Evolutionary conservation across 192 early-diverging fungal species (phyloP), one percentile per base, ranked within the genome.

Genomic region (Coemansia umbellata): DNA sequence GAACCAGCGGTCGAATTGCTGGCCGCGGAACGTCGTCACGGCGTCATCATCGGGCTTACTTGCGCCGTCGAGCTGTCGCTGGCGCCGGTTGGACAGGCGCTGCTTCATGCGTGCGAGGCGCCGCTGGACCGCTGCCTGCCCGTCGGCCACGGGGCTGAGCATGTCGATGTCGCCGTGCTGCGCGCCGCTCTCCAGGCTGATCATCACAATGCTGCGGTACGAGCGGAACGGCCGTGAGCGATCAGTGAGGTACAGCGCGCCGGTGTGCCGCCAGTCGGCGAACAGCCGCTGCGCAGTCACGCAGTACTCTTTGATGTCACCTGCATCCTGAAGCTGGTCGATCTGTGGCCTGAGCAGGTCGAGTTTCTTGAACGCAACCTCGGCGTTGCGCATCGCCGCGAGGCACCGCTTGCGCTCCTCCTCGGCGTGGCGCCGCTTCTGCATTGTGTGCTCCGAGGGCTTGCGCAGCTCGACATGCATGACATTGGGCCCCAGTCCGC

Each of bases 21-120:
- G 56, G 4, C 64, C 69, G 26, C 69, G 78, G 47, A 77, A 77
- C 37, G 69, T 66, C n/a, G 69, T 73, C 15, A 37, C 31, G 13
- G 19, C 18, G 5, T 45, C 39, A 0, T 56, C 47, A 3, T 58
- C 61, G 15, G 7, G 37, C 37, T 39, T 19, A 19, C 23, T 39
- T 14, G 37, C n/a, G 14, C 37, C 32, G 18, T 9, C 35, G 22
- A 37, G 1, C 37, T 39, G 57, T 13, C 10, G 41, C 37, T 63
- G 50, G 6, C 28, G 43, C 36, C 47, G 53, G 31, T 42, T 60
- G 15, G 76, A 57, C 35, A 79, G 41, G 0, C 60, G 58, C 19
- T 33, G 35, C 36, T 64, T 70, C 37, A 74, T 67, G 23, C 44
- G 62, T 30, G 49, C 50, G 45, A 79, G 37, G 14, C 63, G 65